Base-by-base conservation (phyloP, 2,329 filamentous ascomycete species). In the Claviceps monticola region DNA sequence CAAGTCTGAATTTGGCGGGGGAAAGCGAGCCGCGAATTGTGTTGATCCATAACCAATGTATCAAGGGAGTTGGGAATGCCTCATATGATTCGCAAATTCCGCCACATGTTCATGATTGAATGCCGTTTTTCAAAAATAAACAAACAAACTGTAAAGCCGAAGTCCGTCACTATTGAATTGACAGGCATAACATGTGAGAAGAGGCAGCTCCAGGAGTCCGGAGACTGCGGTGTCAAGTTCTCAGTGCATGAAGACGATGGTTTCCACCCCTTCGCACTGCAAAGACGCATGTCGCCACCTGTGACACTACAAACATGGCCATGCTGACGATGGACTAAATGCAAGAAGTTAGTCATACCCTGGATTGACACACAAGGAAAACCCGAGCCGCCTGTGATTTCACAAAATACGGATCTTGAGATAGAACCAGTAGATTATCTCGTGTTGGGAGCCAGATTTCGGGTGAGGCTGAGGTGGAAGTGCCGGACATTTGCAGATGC, bases 1-100 rank as follows among this genome's bases (percentile, higher is more conserved):
- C 13, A 44, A 44, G n/a, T 29, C 5, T 29, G 16, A 44, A 76
- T 54, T 64, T 66, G 0, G 57, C 65, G 0, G 59, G 59, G 63
- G 1, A 59, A 5, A 54, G 21, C 26, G 16, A 46, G 44, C 68
- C 2, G 59, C 60, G 1, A 59, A 60, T 55, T 1, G 57, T 60
- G 0, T 60, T 59, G 26, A 23, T 44, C 11, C 11, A 17, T 38
- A 39, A 43, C 23, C 3, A 21, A 17, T 17, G 19, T 48, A 26
- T 9, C 19, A 39, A 11, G 19, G 19, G 46, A 26, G 19, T 23
- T 38, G 5, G 17, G 19, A 38, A 13, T 14, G 36, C 39, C 4
- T 17, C 19, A 21, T n/a, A 39, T 23, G 13, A 26, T 17, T n/a
- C 26, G n/a, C 21, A 41, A 29, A 41, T 41, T 8, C 4, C 46